Base-by-base conservation (phyloP, 306 rosid genomes). In the Erythrophleum fordii region DNA sequence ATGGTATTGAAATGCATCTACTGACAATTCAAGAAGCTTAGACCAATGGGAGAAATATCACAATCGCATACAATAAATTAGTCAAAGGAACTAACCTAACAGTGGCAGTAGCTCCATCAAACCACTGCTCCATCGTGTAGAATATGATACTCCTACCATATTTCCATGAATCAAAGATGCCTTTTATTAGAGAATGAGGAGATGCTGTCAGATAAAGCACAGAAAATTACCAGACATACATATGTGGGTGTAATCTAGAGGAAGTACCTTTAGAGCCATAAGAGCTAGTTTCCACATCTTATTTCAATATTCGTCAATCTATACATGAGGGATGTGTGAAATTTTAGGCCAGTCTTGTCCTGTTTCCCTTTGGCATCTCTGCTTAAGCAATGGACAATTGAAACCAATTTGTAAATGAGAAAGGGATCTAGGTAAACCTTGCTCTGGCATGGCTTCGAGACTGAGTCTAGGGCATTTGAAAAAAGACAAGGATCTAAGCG, bases 271-370 rank as follows among this genome's bases (percentile, higher is more conserved):
- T 34, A 34, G 37, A 34, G 37, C 37, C 37, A 1, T 34, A 34
- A 34, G 37, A 34, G 37, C 9, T 8, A 0, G 8, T 7, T 7
- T 39, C 42, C 6, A 39, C 42, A 39, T 39, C 42, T 39, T 0
- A 1, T 4, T 0, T 0, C 5, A 2, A 8, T 39, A 0, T 39
- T 39, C 42, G 8, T 8, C 0, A 8, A 39, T 3, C 1, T 0
- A 4, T 5, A 39, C 9, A 3, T 3, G 18, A 17, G 25, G 25
- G 59, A 52, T 52, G 25, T 52, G 59, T n/a, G 9, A 52, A 52
- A 52, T 52, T 52, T 52, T 52, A 6, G 59, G 25, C 11, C 59
- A n/a, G n/a, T 52, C 59, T 52, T 5, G 25, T 52, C 25, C 59
- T 52, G 0, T 52, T 2, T 52, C 25, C 59, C 6, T 6, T 52